Conservation (phyloP, 202 grass and related monocot species). For the Hordeum pubiflorum region DNA sequence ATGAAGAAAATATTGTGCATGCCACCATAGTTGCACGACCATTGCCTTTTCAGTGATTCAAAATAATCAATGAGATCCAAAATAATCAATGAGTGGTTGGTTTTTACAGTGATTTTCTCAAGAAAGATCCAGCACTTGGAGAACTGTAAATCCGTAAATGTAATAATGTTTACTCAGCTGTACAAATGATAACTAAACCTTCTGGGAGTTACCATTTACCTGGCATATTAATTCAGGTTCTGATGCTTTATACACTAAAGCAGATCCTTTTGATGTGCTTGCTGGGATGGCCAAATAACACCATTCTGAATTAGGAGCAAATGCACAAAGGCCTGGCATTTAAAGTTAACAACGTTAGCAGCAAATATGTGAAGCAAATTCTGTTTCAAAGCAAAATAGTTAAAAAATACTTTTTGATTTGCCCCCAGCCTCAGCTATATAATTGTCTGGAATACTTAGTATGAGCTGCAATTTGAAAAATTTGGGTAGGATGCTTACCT, state of each 20-base stretch:
- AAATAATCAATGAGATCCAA: not conserved
- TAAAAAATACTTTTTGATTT: not conserved
- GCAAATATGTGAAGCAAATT: not conserved
- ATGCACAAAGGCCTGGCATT: constrained; percentile 82
- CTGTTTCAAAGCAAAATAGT: not conserved
- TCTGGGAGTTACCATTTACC: constrained; percentile 56
- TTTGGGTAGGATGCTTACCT: constrained; percentile 42
- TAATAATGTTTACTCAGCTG: not conserved
- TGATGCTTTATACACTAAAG: constrained; percentile 84
- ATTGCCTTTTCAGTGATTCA: not conserved
- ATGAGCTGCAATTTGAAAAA: not conserved
- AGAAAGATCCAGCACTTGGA: not conserved
- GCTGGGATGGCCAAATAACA: constrained; percentile 84
- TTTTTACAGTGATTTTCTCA: not conserved
- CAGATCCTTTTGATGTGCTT: constrained; percentile 82
- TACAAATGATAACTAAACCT: not conserved
- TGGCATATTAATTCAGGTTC: constrained; percentile 89
- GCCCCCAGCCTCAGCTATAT: not conserved
- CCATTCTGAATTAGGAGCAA: constrained; percentile 75
- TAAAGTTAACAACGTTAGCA: constrained; percentile 13
- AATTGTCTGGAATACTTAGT: not conserved
- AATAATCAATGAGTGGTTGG: not conserved
- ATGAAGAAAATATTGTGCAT: not conserved
- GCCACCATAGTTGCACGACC: not conserved
- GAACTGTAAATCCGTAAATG: not conserved